Evolutionary conservation across 2,329 filamentous ascomycete genomes (phyloP).

Genomic region (Cryphonectria carpinicola): DNA sequence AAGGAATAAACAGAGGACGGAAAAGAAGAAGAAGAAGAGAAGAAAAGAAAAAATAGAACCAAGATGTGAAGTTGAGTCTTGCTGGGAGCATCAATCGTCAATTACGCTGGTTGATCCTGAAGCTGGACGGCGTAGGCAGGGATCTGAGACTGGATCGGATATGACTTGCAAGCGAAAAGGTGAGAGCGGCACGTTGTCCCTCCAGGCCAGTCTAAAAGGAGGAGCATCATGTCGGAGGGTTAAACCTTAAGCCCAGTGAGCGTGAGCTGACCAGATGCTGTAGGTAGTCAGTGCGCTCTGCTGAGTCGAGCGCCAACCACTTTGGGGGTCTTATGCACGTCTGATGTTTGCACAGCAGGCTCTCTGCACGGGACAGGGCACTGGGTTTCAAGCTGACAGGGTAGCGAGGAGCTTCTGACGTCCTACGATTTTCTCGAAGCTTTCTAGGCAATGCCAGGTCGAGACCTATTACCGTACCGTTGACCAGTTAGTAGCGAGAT

Average conservation of each 20-base stretch:
- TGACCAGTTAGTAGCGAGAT: background rate
- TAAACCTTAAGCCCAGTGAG: conserved; percentile 23
- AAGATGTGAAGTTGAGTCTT: background rate
- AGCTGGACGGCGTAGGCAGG: background rate
- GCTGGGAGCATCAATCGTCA: conserved; percentile 2
- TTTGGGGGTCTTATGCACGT: conserved; percentile 1
- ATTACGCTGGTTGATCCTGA: background rate
- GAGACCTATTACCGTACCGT: background rate
- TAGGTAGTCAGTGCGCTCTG: conserved; percentile 15
- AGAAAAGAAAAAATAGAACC: background rate
- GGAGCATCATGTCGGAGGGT: conserved; percentile 24
- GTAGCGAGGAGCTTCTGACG: conserved; percentile 2
- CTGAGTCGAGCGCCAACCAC: conserved; percentile 13
- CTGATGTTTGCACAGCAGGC: background rate
- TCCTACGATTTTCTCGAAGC: background rate
- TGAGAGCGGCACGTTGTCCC: conserved; percentile 16
- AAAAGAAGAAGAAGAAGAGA: too few species aligned
- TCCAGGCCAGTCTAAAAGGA: conserved; percentile 16
- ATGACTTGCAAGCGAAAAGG: background rate
- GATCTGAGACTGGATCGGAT: conserved; percentile 9
- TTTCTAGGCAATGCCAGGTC: background rate
- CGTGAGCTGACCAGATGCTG: conserved; percentile 21
- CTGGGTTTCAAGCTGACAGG: conserved; percentile 4
- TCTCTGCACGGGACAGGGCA: conserved; percentile 4
- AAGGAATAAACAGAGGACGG: background rate